Conservation (phyloP, 2,329 filamentous ascomycete genomes). For the Leptosphaerulina australis region DNA sequence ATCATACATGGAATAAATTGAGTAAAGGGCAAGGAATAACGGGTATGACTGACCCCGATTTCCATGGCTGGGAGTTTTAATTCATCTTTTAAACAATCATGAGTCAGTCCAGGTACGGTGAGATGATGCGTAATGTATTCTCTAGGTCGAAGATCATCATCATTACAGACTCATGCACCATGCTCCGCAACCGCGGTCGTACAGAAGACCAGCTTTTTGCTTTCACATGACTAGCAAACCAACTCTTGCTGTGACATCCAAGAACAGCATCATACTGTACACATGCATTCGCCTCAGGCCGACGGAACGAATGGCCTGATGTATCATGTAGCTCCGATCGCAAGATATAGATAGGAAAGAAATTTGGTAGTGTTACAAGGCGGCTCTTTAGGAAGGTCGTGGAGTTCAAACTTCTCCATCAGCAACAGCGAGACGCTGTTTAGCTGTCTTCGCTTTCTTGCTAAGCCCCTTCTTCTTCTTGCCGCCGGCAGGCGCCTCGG, state of each 20-base stretch:
- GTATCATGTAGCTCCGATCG: background rate
- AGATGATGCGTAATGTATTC: background rate
- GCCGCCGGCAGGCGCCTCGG: conserved; percentile 32
- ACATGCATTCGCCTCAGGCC: conserved; percentile 1
- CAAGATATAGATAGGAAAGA: conserved; percentile 4
- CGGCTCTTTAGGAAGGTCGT: background rate
- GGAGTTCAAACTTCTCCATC: conserved; percentile 49
- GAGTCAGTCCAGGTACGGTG: background rate
- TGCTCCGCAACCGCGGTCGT: background rate
- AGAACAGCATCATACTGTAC: conserved; percentile 8
- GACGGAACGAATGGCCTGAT: background rate
- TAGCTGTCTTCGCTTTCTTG: conserved; percentile 60
- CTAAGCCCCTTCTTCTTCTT: conserved; percentile 55
- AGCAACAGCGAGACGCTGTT: conserved; percentile 56
- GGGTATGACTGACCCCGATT: too few species aligned
- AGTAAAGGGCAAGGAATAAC: too few species aligned
- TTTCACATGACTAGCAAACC: background rate
- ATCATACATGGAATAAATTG: too few species aligned
- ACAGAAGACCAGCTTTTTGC: background rate
- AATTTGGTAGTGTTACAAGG: conserved; percentile 9
- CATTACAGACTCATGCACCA: background rate
- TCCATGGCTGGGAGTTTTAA: too few species aligned
- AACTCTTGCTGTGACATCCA: conserved; percentile 3
- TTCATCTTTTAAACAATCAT: too few species aligned
- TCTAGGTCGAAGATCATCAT: background rate